Percentiles rank a stretch among this genome's conserved stretches.
phyloP scores from a whole-genome alignment of 2,329 filamentous ascomycete genomes.

The Xylaria sp. region DNA sequence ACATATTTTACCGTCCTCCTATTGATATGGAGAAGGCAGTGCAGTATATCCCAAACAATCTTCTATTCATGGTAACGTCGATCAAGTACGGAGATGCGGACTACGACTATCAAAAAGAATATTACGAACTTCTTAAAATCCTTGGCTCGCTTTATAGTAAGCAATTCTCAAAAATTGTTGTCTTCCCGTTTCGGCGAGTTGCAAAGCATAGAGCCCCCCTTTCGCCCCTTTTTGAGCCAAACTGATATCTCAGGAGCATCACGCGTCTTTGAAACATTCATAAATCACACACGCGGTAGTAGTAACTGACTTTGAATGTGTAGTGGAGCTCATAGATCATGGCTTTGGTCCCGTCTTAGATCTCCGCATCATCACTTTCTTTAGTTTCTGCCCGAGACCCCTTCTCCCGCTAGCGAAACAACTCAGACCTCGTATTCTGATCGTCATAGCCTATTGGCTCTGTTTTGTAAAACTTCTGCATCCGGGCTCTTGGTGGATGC shows the following conservation, averaged over 20 bases:
- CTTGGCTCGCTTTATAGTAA: slow-evolving; percentile 62
- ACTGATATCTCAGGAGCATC: not conserved
- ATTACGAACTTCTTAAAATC: slow-evolving; percentile 60
- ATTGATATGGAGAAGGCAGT: slow-evolving; percentile 59
- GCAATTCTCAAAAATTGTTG: not conserved
- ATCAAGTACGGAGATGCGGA: slow-evolving; percentile 58
- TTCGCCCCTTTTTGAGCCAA: not conserved
- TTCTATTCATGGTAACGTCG: slow-evolving; percentile 62
- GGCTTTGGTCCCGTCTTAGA: slow-evolving; percentile 59
- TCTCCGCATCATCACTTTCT: slow-evolving; percentile 64
- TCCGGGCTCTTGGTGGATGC: slow-evolving; percentile 61
- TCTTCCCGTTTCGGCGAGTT: too few species aligned
- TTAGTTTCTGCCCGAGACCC: slow-evolving; percentile 60
- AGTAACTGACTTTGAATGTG: not conserved
- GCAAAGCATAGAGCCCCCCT: not conserved
- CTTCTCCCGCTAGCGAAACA: slow-evolving; percentile 59
- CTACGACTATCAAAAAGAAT: slow-evolving; percentile 53
- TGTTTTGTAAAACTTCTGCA: slow-evolving; percentile 60
- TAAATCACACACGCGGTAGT: not conserved
- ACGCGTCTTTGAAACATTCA: not conserved
- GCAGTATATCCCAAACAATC: slow-evolving; percentile 57
- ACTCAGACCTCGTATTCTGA: slow-evolving; percentile 58
- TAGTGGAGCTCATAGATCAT: slow-evolving; percentile 53
- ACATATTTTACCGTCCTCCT: slow-evolving; percentile 61
- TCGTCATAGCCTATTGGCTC: slow-evolving; percentile 65